Conservation (phyloP, 345 rosid species). For the Hypericum androsaemum region DNA sequence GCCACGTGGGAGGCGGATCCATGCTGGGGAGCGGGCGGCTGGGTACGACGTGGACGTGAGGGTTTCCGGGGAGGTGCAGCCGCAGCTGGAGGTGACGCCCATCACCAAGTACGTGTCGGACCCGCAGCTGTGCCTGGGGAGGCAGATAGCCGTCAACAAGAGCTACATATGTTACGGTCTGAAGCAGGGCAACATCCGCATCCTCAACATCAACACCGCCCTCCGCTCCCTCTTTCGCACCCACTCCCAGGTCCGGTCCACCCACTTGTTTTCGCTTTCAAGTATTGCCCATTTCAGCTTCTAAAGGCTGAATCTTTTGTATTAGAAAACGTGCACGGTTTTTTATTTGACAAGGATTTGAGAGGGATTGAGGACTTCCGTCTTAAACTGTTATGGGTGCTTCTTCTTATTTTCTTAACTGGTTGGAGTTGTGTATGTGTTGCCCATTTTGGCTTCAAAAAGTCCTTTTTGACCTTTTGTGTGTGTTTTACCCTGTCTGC, state of each 20-base stretch:
- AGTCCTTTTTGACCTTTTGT: no score
- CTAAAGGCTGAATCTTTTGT: no score
- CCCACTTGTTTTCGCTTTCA: background rate
- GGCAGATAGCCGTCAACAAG: constrained; percentile 76
- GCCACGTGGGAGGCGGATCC: constrained; percentile 49
- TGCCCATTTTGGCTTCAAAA: no score
- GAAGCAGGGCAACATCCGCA: constrained; percentile 71
- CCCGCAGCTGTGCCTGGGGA: constrained; percentile 69
- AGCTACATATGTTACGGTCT: constrained; percentile 76
- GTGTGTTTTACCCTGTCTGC: no score
- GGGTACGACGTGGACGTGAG: constrained; percentile 54
- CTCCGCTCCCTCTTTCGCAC: constrained; percentile 71
- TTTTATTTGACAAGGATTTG: no score
- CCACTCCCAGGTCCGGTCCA: constrained; percentile 77
- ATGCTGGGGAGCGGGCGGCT: constrained; percentile 23
- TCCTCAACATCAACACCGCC: constrained; percentile 78
- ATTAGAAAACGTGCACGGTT: no score
- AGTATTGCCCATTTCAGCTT: no score
- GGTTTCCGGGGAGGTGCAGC: constrained; percentile 57
- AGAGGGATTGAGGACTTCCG: no score
- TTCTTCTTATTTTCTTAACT: no score
- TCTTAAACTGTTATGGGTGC: no score
- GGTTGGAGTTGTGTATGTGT: no score
- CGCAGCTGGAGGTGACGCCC: constrained; percentile 85
- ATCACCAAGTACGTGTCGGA: constrained; percentile 84